phyloP scores from a whole-genome alignment of 1,284 basidiomycete genomes.

The Ustilago bromivora region DNA sequence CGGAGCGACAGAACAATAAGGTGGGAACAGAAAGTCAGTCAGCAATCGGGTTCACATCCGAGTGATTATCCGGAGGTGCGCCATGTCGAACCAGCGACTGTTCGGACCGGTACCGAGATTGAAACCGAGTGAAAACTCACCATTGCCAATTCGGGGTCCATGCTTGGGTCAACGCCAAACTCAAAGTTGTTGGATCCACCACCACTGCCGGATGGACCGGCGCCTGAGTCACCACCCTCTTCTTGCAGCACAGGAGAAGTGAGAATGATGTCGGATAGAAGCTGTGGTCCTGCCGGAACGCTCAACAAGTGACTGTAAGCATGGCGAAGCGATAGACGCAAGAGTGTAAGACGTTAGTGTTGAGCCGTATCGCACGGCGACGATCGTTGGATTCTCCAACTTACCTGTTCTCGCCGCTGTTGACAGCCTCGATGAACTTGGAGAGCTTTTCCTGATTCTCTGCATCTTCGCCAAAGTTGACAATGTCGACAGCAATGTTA shows the following conservation, averaged over 20 bases:
- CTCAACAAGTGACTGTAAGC: constrained; percentile 77
- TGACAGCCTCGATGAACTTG: constrained; percentile 82
- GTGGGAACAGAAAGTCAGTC: constrained; percentile 6
- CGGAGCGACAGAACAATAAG: background rate
- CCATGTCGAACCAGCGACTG: constrained; percentile 1
- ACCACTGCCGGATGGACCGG: constrained; percentile 69
- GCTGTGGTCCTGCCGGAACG: constrained; percentile 80
- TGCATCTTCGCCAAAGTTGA: constrained; percentile 78
- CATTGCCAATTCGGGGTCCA: constrained; percentile 98
- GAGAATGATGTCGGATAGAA: constrained; percentile 86
- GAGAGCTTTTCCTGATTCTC: constrained; percentile 75
- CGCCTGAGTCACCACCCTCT: constrained; percentile 73
- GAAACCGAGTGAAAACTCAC: constrained; percentile 71
- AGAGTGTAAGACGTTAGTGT: constrained; percentile 1
- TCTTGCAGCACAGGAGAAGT: constrained; percentile 86
- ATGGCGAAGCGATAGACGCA: background rate
- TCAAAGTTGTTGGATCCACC: constrained; percentile 74
- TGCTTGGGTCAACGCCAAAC: constrained; percentile 90
- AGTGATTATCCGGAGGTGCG: background rate
- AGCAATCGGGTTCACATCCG: constrained; percentile 16
- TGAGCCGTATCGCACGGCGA: background rate
- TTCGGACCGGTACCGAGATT: background rate
- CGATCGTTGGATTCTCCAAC: constrained; percentile 53
- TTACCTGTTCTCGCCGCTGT: constrained; percentile 84
- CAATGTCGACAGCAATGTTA: constrained; percentile 93